Evolutionary conservation across 768 basidiomycete genomes (phyloP).

Genomic region (Neoboletus brunneissimus): DNA sequence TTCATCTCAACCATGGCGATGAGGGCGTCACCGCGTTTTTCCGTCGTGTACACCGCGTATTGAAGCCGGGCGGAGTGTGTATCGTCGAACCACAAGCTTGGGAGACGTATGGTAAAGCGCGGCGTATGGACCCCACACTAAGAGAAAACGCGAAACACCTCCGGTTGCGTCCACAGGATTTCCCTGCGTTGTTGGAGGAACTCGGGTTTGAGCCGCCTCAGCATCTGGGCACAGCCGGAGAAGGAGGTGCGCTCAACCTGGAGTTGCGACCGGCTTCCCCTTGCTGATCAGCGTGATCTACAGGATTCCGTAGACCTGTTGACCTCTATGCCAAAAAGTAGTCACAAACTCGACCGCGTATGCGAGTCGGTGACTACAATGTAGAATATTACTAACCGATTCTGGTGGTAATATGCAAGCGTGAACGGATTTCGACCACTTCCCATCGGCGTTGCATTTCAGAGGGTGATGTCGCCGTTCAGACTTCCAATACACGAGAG

Average conservation of each 20-base stretch:
- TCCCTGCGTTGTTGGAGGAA: conserved; percentile 48
- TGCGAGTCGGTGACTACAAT: not conserved
- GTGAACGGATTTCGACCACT: not conserved
- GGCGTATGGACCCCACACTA: conserved; percentile 60
- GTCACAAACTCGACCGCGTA: not conserved
- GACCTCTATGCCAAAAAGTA: conserved; percentile 55
- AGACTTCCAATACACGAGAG: too few relatives aligned
- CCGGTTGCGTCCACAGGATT: conserved; percentile 60
- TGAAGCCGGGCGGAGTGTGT: conserved; percentile 65
- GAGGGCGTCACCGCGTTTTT: conserved; percentile 70
- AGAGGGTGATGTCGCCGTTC: not conserved
- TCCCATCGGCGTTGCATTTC: not conserved
- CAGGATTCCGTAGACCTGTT: conserved; percentile 40
- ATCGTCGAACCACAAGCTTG: conserved; percentile 84
- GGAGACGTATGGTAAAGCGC: conserved; percentile 80
- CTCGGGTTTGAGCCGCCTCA: conserved; percentile 59
- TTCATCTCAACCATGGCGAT: conserved; percentile 81
- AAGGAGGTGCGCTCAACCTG: conserved; percentile 51
- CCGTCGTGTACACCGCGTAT: conserved; percentile 49
- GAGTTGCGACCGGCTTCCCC: too few relatives aligned
- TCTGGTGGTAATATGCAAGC: not conserved
- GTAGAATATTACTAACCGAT: not conserved
- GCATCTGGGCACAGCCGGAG: conserved; percentile 53
- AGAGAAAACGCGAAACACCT: conserved; percentile 59
- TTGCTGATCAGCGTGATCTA: conserved; percentile 1